A percentile compares a stretch with the other conserved stretches of the same genome.
phyloP scores from a whole-genome alignment of 805 yeast species.

The Komagataella mondaviorum region DNA sequence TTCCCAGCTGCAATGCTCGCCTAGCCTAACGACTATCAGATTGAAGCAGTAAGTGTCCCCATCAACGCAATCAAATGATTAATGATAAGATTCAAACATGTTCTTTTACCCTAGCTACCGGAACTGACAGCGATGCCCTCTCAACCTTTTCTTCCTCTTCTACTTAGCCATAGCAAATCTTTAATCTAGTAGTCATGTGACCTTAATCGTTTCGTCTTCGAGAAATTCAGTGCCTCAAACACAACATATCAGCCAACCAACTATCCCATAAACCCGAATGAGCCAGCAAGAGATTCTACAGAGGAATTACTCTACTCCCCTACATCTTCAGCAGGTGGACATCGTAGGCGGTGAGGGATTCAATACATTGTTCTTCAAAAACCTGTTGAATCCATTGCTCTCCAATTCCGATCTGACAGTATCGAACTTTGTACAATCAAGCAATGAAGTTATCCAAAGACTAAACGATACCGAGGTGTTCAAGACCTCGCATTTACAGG shows the following conservation, averaged over 20 bases:
- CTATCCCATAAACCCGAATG: not conserved
- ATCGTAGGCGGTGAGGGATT: slow-evolving; percentile 17
- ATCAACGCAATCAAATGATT: not conserved
- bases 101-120: not conserved
- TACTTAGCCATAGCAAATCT: not conserved
- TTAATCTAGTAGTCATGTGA: not conserved
- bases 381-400: slow-evolving; percentile 30
- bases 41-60: not conserved
- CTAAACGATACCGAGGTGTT: slow-evolving; percentile 16
- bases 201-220: not conserved
- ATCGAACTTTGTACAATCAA: slow-evolving; percentile 20
- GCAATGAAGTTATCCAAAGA: slow-evolving; percentile 9
- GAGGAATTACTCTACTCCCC: slow-evolving; percentile 8
- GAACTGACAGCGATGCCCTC: no score
- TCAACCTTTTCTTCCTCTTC: not conserved
- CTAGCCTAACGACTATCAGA: not conserved
- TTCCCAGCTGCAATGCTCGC: not conserved
- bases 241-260: not conserved
- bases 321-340: slow-evolving; percentile 15
- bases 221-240: not conserved
- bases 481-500: slow-evolving; percentile 9
- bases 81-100: no score
- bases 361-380: slow-evolving; percentile 29
- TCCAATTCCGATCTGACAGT: slow-evolving; percentile 24
- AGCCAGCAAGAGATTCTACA: not conserved